Evolutionary conservation across 148 eudicot genomes (phyloP), one percentile per base, ranked within the genome.

Genomic region (Vaccinium corymbosum): DNA sequence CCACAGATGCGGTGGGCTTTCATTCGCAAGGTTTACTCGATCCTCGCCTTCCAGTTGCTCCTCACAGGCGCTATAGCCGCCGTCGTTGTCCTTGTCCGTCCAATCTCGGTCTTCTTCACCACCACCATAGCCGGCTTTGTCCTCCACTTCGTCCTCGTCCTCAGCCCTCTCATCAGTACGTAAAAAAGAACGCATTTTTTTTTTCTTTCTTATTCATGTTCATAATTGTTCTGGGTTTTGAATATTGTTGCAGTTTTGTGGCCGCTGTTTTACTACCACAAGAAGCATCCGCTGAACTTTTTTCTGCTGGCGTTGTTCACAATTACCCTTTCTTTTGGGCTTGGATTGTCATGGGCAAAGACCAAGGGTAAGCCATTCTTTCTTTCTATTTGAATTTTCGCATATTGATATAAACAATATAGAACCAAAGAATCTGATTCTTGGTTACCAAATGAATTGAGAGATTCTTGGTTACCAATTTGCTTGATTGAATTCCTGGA

Each of bases 1-100:
- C 97, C 98, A n/a, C 83, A 88, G 48, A 87, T 96, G 49, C 88
- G 99, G 48, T 96, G 99, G 99, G 86, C 92, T 1, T 96, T 96
- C 81, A 94, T 96, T 14, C 84, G 97, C 10, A 96, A 96, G 87
- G 86, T 96, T 2, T 96, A 96, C 83, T 82, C 93, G 0, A 96
- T 96, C n/a, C 80, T 94, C 11, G 88, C 94, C 1, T 16, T 94
- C 7, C 99, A 96, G 53, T 84, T 96, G 90, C 88, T 94, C 35
- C 89, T 90, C 53, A 96, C 99, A 6, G 84, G 91, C 48, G 92
- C 88, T 11, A 95, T 96, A 14, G 97, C 93, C 2, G 81, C 99
- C 15, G 90, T 92, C 55, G 95, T 96, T 22, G 94, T 94, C 14
- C 82, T 94, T 20, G 89, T 88, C 72, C 88, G 80, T 5, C 94